Conservation (phyloP, 225 moss, liverwort and hornwort species). For the Pseudisothecium myosuroides region DNA sequence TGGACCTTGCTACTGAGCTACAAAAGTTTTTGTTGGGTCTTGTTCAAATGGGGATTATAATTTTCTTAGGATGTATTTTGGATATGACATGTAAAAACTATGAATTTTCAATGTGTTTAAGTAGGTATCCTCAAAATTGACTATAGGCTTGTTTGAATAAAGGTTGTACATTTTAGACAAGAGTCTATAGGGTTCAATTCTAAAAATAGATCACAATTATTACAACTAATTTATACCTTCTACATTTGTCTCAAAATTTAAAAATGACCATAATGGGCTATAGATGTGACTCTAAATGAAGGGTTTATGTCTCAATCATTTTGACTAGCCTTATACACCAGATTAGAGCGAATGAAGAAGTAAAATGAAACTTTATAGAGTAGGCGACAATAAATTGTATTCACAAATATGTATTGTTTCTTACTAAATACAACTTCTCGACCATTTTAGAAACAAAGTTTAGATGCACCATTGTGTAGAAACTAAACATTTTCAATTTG, state of each 20-base stretch:
- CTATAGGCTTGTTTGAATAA: not conserved
- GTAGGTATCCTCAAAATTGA: rapidly evolving
- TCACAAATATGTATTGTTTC: not conserved
- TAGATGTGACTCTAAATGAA: not conserved
- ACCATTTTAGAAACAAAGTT: not conserved
- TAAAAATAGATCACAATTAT: not conserved
- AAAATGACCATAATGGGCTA: rapidly evolving
- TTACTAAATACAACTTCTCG: not conserved
- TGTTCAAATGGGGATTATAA: not conserved
- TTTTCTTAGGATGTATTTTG: not conserved
- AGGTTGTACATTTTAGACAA: not conserved
- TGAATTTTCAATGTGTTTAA: not conserved
- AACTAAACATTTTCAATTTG: not conserved
- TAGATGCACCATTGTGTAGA: rapidly evolving
- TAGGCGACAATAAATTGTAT: not conserved
- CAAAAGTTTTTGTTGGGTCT: not conserved
- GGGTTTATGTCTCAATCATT: rapidly evolving
- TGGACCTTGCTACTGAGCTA: rapidly evolving
- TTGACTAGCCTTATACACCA: rapidly evolving
- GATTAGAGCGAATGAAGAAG: not conserved
- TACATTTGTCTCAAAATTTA: not conserved
- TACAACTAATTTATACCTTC: not conserved
- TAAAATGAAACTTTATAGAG: not conserved
- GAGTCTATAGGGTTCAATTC: rapidly evolving
- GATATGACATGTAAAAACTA: not conserved